phyloP scores from a whole-genome alignment of 2,329 filamentous ascomycete species.

The Fusarium multiceps region DNA sequence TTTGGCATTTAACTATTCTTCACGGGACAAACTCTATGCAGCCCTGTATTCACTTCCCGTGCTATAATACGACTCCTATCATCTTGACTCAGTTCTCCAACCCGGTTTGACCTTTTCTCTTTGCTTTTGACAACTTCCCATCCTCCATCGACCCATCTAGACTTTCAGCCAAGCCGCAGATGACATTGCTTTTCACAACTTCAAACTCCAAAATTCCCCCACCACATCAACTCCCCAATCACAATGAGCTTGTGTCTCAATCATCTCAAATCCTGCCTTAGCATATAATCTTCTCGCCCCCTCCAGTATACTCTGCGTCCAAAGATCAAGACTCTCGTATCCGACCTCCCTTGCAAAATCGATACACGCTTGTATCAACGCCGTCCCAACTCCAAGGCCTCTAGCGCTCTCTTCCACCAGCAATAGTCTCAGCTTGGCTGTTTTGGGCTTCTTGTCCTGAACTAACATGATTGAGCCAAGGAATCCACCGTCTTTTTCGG shows the following conservation, averaged over 20 bases:
- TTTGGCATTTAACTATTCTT: not conserved
- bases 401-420: constrained; percentile 7
- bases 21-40: not conserved
- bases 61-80: not conserved
- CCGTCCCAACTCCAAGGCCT: constrained; percentile 2
- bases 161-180: no score
- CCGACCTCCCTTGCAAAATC: not conserved
- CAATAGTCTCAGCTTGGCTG: constrained; percentile 4
- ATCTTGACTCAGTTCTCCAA: accelerated
- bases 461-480: constrained; percentile 14
- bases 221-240: not conserved
- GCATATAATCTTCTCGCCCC: not conserved
- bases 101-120: not conserved
- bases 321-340: not conserved
- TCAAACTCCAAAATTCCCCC: constrained; percentile 1
- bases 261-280: not conserved
- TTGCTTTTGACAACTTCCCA: not conserved
- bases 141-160: no score
- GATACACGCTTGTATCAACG: constrained; percentile 4
- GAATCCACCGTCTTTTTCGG: not conserved
- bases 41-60: not conserved
- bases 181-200: not conserved
- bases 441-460: not conserved
- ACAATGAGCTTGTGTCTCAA: not conserved
- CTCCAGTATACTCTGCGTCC: constrained; percentile 1